phyloP scores from a whole-genome alignment of 208 protist species.

The Zelonia costaricensis region DNA sequence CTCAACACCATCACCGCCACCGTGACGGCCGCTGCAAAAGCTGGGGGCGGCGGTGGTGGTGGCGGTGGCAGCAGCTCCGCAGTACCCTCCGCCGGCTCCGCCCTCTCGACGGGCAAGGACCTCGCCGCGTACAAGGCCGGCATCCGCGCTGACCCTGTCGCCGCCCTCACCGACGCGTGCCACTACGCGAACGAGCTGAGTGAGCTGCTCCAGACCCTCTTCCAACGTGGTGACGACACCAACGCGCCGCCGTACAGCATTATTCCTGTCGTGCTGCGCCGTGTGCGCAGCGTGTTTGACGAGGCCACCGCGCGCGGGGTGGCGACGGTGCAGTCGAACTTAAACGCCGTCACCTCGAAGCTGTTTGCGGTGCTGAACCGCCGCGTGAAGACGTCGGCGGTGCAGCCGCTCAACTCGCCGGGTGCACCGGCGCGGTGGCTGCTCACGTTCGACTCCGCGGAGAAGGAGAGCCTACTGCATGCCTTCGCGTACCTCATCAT shows the following conservation, averaged over 20 bases:
- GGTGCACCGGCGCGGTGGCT: conserved; percentile 7
- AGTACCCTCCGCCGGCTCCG: not conserved
- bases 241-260: conserved; percentile 46
- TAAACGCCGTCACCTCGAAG: conserved; percentile 49
- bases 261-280: conserved; percentile 57
- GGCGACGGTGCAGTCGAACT: conserved; percentile 45
- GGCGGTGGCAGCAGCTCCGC: not conserved
- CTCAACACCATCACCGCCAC: conserved; percentile 55
- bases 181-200: conserved; percentile 52
- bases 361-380: conserved; percentile 50
- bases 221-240: conserved; percentile 23
- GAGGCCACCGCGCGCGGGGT: conserved; percentile 43
- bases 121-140: conserved; percentile 34
- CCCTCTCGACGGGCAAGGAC: conserved; percentile 1
- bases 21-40: not conserved
- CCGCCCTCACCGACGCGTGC: conserved; percentile 53
- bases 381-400: conserved; percentile 33
- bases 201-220: conserved; percentile 35
- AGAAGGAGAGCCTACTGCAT: conserved; percentile 39
- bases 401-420: conserved; percentile 2
- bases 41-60: too few species aligned
- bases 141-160: conserved; percentile 19
- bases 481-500: conserved; percentile 57
- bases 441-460: conserved; percentile 21
- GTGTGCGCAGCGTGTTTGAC: conserved; percentile 67